Percentiles rank a stretch among this genome's conserved stretches.
These are phyloP conservation scores for Colletotrichum orbiculare DNA, from an alignment of 2,329 filamentous ascomycete genomes.

Conservation along the genomic window DNA sequence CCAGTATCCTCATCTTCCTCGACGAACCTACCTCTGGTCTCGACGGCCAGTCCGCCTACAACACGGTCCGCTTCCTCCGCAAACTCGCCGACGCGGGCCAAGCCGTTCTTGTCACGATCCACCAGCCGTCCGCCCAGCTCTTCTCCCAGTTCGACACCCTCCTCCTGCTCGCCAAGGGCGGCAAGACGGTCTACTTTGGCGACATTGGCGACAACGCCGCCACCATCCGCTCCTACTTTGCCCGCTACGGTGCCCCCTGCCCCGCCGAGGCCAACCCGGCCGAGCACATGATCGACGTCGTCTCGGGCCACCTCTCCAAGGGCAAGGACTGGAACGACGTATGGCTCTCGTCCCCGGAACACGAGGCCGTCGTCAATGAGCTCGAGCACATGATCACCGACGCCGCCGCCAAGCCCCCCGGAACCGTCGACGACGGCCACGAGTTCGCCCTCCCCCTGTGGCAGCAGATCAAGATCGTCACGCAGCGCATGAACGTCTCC, in stretches of 20 bases:
- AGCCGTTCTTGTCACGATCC: slow-evolving; percentile 76
- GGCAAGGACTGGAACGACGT: slow-evolving; percentile 74
- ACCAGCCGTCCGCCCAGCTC: slow-evolving; percentile 75
- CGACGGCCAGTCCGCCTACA: slow-evolving; percentile 75
- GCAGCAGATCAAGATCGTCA: slow-evolving; percentile 73
- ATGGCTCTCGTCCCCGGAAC: slow-evolving; percentile 74
- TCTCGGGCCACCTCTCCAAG: slow-evolving; percentile 60
- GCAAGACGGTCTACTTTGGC: slow-evolving; percentile 75
- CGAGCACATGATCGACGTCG: slow-evolving; percentile 78
- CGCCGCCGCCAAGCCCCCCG: slow-evolving; percentile 58
- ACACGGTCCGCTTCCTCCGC: slow-evolving; percentile 72
- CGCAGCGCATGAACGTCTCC: slow-evolving; percentile 69
- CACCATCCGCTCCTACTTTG: slow-evolving; percentile 72
- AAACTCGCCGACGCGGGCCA: slow-evolving; percentile 75
- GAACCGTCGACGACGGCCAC: slow-evolving; percentile 61
- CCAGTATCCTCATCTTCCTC: slow-evolving; percentile 68
- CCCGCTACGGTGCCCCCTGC: slow-evolving; percentile 72
- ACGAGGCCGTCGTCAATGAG: slow-evolving; percentile 65
- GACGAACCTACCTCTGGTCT: slow-evolving; percentile 74
- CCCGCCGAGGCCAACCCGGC: slow-evolving; percentile 74
- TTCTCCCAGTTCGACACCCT: slow-evolving; percentile 76
- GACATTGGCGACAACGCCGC: slow-evolving; percentile 68
- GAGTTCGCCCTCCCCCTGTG: slow-evolving; percentile 79
- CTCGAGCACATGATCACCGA: slow-evolving; percentile 71
- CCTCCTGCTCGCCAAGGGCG: slow-evolving; percentile 72